Percentiles rank a stretch among this genome's conserved stretches.
Conservation (phyloP, 2,329 filamentous ascomycete genomes). For the Sarocladium kiliense region DNA sequence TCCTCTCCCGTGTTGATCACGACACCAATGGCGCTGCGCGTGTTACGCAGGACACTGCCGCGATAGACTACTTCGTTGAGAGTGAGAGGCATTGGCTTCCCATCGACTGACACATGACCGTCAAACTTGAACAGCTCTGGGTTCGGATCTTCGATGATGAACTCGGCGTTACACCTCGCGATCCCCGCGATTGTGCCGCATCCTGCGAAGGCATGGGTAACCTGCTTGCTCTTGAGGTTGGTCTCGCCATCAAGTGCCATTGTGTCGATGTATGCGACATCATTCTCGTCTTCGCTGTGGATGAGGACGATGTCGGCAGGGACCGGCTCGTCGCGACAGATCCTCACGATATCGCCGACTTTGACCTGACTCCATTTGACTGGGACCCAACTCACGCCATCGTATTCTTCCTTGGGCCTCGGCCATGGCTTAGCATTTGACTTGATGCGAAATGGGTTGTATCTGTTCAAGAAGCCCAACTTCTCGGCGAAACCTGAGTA, state of each 20-base stretch:
- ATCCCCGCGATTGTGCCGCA: slow-evolving; percentile 54
- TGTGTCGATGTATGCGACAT: slow-evolving; percentile 76
- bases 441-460: slow-evolving; percentile 28
- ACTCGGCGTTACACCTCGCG: slow-evolving; percentile 49
- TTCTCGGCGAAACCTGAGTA: slow-evolving; percentile 22
- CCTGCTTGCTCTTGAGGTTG: slow-evolving; percentile 72
- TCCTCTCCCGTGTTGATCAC: slow-evolving; percentile 89
- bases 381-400: slow-evolving; percentile 45
- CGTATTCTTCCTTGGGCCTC: slow-evolving; percentile 56
- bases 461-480: slow-evolving; percentile 18
- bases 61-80: slow-evolving; percentile 80
- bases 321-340: slow-evolving; percentile 66
- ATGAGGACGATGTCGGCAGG: slow-evolving; percentile 81
- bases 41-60: slow-evolving; percentile 81
- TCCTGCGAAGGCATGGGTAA: slow-evolving; percentile 52
- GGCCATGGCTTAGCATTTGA: slow-evolving; percentile 22
- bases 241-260: slow-evolving; percentile 83
- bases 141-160: slow-evolving; percentile 74
- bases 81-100: slow-evolving; percentile 63
- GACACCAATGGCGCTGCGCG: slow-evolving; percentile 63
- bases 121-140: slow-evolving; percentile 73
- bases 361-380: slow-evolving; percentile 40
- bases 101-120: slow-evolving; percentile 57
- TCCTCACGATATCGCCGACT: slow-evolving; percentile 44
- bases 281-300: slow-evolving; percentile 71